Base-by-base conservation (phyloP, 78 protist genomes). In the Parvularia atlantis region DNA sequence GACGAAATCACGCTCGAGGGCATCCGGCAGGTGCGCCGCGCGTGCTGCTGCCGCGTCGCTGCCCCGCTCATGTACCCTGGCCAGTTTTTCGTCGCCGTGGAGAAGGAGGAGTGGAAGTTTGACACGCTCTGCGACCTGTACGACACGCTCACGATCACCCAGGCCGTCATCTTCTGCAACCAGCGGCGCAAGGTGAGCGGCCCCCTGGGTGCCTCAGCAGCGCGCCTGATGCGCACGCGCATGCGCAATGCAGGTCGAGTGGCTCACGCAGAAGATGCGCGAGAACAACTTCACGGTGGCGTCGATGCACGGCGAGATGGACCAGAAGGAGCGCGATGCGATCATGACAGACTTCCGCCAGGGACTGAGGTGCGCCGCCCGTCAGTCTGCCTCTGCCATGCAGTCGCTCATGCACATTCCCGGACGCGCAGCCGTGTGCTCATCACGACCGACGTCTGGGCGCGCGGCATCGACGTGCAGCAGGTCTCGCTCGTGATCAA, bases 401-500 rank as follows among this genome's bases (percentile, higher is more conserved):
- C n/a, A n/a, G n/a, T n/a, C n/a, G n/a, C n/a, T n/a, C n/a, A n/a
- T n/a, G n/a, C n/a, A n/a, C n/a, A n/a, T n/a, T n/a, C n/a, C n/a
- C n/a, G n/a, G n/a, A n/a, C n/a, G 39, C n/a, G 81, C 10, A 61
- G 86, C 28, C 97, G 99, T 53, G 96, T 97, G 37, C 90, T 97
- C 81, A 95, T 97, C 89, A 89, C 99, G 63, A 97, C 99, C 69
- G 99, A 97, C 76, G 75, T 97, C 28, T 81, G 91, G 30, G 98
- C 99, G 41, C 89, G 99, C 26, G 99, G 99, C 64, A 91, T 96
- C 54, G 99, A 96, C 76, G 97, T 96, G 58, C 94, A 88, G 81
- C 97, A 92, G 82, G 98, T 97, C 1, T 91, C 97, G 20, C 89
- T 97, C 46, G 98, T 95, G 53, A 89, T 97, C 79, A 93, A 93